These are phyloP conservation scores for Aphanocladium album DNA, from an alignment of 2,329 filamentous ascomycete genomes.

Conservation along the genomic window DNA sequence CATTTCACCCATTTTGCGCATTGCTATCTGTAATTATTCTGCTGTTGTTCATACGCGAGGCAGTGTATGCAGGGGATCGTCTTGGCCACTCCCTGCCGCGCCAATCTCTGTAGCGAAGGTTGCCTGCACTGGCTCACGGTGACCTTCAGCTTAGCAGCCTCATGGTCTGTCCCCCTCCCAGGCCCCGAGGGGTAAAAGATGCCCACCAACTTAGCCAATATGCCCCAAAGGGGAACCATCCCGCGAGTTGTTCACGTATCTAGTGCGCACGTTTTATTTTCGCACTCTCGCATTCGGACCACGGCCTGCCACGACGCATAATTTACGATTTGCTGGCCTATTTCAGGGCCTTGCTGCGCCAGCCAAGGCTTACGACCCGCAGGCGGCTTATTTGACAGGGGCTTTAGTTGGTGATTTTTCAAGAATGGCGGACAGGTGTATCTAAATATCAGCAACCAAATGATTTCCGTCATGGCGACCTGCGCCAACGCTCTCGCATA, in stretches of 20 bases:
- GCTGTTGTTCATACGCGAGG: neutral
- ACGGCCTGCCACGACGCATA: neutral
- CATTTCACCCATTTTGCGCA: neutral
- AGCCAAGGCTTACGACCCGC: constrained; percentile 3
- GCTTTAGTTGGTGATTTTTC: neutral
- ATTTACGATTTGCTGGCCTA: neutral
- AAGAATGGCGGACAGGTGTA: neutral
- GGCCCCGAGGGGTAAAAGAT: no score
- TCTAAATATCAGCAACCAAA: neutral
- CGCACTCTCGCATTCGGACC: constrained; percentile 5
- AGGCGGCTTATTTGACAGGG: neutral
- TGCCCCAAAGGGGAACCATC: neutral
- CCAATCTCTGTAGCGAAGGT: neutral
- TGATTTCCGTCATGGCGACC: neutral
- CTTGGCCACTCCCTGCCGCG: neutral
- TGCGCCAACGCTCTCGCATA: neutral
- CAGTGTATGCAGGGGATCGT: neutral
- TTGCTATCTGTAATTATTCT: neutral
- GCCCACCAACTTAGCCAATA: neutral
- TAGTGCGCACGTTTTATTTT: neutral
- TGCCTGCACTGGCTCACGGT: neutral
- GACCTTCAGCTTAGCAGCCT: neutral
- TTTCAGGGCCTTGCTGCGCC: neutral
- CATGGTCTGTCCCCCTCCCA: neutral
- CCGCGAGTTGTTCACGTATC: constrained; percentile 1